These are phyloP conservation scores for Pythium rhizo-oryzae DNA, from an alignment of 352 stramenopile genomes.

Conservation along the genomic window DNA sequence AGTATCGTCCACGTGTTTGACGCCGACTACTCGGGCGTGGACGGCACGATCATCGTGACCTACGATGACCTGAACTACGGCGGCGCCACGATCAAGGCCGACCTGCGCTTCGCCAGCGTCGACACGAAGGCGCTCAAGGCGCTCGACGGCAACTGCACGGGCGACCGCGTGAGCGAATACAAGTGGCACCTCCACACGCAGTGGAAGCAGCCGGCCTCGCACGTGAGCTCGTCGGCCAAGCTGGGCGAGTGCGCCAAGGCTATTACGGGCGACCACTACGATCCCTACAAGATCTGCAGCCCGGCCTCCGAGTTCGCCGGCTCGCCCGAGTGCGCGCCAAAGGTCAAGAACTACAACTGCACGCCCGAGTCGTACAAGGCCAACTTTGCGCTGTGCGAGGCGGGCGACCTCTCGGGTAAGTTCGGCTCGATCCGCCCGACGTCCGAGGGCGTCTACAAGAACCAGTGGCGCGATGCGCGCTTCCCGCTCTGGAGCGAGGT, in stretches of 20 bases:
- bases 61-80: conserved; percentile 3
- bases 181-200: conserved; percentile 37
- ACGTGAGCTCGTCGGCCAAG: conserved; percentile 8
- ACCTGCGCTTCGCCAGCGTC: conserved; percentile 13
- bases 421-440: conserved; percentile 22
- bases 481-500: conserved; percentile 8
- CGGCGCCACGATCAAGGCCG: conserved; percentile 4
- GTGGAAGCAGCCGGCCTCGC: conserved; percentile 11
- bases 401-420: conserved; percentile 33
- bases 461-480: conserved; percentile 3
- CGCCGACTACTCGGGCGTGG: conserved; percentile 4
- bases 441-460: neutral
- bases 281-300: conserved; percentile 26
- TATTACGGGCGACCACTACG: conserved; percentile 31
- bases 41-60: conserved; percentile 7
- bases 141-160: conserved; percentile 27
- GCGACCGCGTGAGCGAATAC: conserved; percentile 16
- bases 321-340: conserved; percentile 2
- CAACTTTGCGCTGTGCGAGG: conserved; percentile 17
- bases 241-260: conserved; percentile 2
- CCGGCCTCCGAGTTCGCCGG: conserved; percentile 26
- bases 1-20: conserved; percentile 4
- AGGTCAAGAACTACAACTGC: conserved; percentile 23
- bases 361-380: conserved; percentile 18
- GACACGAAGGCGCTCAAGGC: conserved; percentile 18